Percentiles rank a stretch among this genome's conserved stretches.
Evolutionary conservation across 2,329 filamentous ascomycete genomes (phyloP).

Genomic region (Penicillium concentricum): DNA sequence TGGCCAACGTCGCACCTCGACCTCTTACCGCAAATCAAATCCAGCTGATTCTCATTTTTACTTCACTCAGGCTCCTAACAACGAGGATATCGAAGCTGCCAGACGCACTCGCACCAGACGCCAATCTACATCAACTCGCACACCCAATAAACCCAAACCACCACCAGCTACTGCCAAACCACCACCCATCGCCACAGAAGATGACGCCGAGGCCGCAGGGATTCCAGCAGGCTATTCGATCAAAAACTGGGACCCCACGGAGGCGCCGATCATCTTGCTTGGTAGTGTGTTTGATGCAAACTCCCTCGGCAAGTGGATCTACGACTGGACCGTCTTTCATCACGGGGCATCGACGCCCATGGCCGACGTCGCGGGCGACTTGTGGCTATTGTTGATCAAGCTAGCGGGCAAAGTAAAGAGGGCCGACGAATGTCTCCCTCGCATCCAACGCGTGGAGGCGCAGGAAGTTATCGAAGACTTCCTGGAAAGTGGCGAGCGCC

Average conservation of each 20-base stretch:
- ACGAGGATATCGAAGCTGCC: slow-evolving; percentile 54
- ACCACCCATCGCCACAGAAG: slow-evolving; percentile 59
- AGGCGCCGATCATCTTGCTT: slow-evolving; percentile 89
- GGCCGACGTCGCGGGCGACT: slow-evolving; percentile 85
- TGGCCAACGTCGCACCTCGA: slow-evolving; percentile 22
- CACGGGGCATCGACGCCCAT: slow-evolving; percentile 80
- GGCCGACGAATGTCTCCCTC: slow-evolving; percentile 72
- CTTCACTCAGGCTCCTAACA: slow-evolving; percentile 54
- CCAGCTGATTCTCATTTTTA: slow-evolving; percentile 53
- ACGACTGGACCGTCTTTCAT: slow-evolving; percentile 96
- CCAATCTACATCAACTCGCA: slow-evolving; percentile 53
- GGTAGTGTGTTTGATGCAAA: slow-evolving; percentile 97
- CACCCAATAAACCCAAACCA: slow-evolving; percentile 45
- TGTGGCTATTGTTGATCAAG: slow-evolving; percentile 94
- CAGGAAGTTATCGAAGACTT: slow-evolving; percentile 85
- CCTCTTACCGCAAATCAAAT: slow-evolving; percentile 43
- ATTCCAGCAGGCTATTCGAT: slow-evolving; percentile 90
- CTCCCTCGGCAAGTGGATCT: slow-evolving; percentile 98
- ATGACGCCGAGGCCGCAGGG: slow-evolving; percentile 61
- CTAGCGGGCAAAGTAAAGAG: slow-evolving; percentile 91
- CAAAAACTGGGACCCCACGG: slow-evolving; percentile 97
- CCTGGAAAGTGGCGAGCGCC: slow-evolving; percentile 79
- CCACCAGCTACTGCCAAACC: slow-evolving; percentile 36
- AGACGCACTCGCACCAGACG: slow-evolving; percentile 53
- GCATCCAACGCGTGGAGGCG: slow-evolving; percentile 71